Conservation (phyloP, 176 grass and related monocot species). For the Carex myosuroides region DNA sequence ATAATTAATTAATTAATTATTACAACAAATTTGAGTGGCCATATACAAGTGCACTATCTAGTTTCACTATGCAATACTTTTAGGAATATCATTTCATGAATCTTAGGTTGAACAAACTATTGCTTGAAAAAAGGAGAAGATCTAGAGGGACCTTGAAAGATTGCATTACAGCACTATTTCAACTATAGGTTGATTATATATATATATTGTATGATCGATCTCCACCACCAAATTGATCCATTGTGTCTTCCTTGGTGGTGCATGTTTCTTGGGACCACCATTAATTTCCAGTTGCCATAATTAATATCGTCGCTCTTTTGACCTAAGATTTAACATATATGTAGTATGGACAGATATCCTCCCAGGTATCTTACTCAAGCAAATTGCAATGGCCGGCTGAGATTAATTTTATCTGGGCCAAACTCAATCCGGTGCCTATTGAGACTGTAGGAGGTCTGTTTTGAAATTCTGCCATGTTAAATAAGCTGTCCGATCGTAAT, state of each 20-base stretch:
- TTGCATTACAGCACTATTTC: slow-evolving; percentile 19
- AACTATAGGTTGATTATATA: background rate
- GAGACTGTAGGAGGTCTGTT: too few species aligned
- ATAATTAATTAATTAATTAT: background rate
- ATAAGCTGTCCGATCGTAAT: too few species aligned
- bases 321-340: background rate
- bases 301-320: background rate
- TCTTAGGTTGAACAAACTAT: slow-evolving; percentile 5
- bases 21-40: background rate
- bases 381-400: too few species aligned
- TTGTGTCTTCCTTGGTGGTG: background rate
- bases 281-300: background rate
- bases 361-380: too few species aligned
- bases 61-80: background rate
- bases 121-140: background rate
- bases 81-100: background rate
- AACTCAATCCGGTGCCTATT: too few species aligned
- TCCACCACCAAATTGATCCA: background rate
- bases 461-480: too few species aligned
- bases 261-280: slow-evolving; percentile 1
- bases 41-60: background rate
- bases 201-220: background rate
- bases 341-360: too few species aligned
- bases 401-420: too few species aligned
- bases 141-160: slow-evolving; percentile 7